A percentile compares a stretch with the other conserved stretches of the same genome.
These are phyloP conservation scores for Chalaropsis ovoidea DNA, from an alignment of 2,329 filamentous ascomycete genomes.

Conservation along the genomic window DNA sequence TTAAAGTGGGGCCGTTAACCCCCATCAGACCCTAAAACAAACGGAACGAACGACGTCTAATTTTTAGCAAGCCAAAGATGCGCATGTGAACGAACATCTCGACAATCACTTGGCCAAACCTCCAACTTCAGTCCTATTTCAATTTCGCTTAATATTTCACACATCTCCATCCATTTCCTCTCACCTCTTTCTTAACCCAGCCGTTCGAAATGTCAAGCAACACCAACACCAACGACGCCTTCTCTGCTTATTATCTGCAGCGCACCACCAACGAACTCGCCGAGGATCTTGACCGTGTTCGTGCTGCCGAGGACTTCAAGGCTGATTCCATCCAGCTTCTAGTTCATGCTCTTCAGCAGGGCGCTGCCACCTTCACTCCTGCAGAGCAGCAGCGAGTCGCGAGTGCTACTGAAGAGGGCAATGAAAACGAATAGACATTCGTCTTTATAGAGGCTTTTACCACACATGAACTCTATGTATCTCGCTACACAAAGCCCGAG, in stretches of 20 bases:
- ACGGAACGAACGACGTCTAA: background rate
- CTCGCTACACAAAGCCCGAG: background rate
- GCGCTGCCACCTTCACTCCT: slow-evolving; percentile 49
- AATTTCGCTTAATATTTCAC: background rate
- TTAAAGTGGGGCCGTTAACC: no score
- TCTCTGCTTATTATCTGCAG: slow-evolving; percentile 59
- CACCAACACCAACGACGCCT: slow-evolving; percentile 33
- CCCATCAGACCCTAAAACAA: no score
- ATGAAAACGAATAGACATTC: background rate
- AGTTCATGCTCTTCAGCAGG: slow-evolving; percentile 58
- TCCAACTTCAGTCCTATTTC: no score
- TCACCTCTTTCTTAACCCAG: background rate
- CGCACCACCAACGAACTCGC: slow-evolving; percentile 59
- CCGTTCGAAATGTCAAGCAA: slow-evolving; percentile 10
- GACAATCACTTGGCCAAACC: no score
- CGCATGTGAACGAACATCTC: no score
- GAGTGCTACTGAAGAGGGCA: slow-evolving; percentile 5
- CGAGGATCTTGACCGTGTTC: slow-evolving; percentile 62
- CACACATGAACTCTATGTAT: background rate
- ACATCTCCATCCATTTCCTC: background rate
- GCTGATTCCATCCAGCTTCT: slow-evolving; percentile 54
- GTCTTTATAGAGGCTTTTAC: background rate
- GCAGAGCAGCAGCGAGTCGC: slow-evolving; percentile 34
- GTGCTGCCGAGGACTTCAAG: slow-evolving; percentile 60
- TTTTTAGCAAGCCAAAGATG: background rate